phyloP scores from a whole-genome alignment of 1,284 basidiomycete species.

The Amylostereum chailletii region DNA sequence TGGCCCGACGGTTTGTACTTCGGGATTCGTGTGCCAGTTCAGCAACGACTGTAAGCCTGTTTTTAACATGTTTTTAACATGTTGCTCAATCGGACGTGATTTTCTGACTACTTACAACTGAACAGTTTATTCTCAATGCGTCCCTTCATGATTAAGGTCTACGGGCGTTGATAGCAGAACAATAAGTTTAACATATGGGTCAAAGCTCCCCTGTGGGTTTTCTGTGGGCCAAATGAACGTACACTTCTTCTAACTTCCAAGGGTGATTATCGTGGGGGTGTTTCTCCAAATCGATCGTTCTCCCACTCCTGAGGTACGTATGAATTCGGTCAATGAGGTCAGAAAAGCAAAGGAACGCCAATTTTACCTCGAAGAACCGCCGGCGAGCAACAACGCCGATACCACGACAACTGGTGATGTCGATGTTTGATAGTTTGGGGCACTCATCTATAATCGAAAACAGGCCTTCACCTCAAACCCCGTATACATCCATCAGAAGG shows the following conservation, averaged over 20 bases:
- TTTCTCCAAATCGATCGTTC: conserved; percentile 10
- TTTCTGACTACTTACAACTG: neutral
- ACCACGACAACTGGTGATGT: conserved; percentile 61
- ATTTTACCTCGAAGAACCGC: conserved; percentile 54
- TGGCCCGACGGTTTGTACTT: conserved; percentile 34
- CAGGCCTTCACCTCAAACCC: conserved; percentile 39
- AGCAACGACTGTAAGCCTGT: conserved; percentile 32
- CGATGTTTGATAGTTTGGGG: conserved; percentile 37
- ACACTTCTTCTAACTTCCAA: too few species aligned
- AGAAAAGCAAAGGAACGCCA: neutral
- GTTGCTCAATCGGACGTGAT: neutral
- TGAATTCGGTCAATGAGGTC: neutral
- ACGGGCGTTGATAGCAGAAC: too few species aligned
- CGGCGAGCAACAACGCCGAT: conserved; percentile 49
- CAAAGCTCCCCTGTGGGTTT: too few species aligned
- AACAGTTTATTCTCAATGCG: conserved; percentile 39
- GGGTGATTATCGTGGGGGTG: neutral
- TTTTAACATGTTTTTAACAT: neutral
- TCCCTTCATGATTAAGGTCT: conserved; percentile 20
- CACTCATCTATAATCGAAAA: conserved; percentile 54
- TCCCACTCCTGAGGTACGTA: conserved; percentile 34
- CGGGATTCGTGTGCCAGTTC: conserved; percentile 30
- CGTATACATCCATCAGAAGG: neutral
- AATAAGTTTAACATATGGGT: too few species aligned
- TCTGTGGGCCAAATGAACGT: too few species aligned